Base-by-base conservation (phyloP, 352 stramenopile genomes). In the Pythium volutum region DNA sequence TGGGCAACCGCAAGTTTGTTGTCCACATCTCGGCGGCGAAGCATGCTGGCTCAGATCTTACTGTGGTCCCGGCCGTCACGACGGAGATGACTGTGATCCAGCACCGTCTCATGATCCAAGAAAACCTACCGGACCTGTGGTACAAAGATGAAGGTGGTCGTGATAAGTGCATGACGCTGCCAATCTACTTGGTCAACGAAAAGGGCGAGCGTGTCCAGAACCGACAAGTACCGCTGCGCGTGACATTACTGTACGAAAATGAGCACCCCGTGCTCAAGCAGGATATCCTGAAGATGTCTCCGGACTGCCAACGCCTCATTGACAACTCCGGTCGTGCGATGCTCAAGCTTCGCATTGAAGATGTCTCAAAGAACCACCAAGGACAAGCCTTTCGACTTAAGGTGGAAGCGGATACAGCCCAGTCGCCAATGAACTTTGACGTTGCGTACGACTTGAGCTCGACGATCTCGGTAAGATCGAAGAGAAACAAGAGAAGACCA, bases 361-460 rank as follows among this genome's bases (percentile, higher is more conserved):
- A 98, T 67, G 93, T 98, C 31, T 98, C 87, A 3, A 98, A 98
- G 76, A 99, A 98, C 79, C 95, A 98, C 66, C 96, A 99, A 69
- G 91, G 91, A 36, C 92, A 98, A 71, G 84, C 85, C 9, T 98
- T 98, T 67, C 76, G 84, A 9, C 73, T 98, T 26, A 88, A 97
- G 59, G 84, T 98, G 11, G 87, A 93, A 60, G 76, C 93, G 1
- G 91, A 98, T 66, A 96, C 89, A 18, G 73, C 87, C 11, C 84
- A 97, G 63, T 91, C 80, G 15, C 84, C 84, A 1, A 87, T 91
- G 59, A 87, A 91, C 62, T 91, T 92, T 66, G 89, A 98, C 57
- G 87, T 98, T 31, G 90, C 89, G 31, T 93, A 83, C 55, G 91
- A 92, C 59, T 79, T 93, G 18, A 98, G 85, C 58, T 96, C 85